Percentiles rank a stretch among this genome's conserved stretches.
phyloP scores from a whole-genome alignment of 768 basidiomycete genomes.

The Suillus americanus region DNA sequence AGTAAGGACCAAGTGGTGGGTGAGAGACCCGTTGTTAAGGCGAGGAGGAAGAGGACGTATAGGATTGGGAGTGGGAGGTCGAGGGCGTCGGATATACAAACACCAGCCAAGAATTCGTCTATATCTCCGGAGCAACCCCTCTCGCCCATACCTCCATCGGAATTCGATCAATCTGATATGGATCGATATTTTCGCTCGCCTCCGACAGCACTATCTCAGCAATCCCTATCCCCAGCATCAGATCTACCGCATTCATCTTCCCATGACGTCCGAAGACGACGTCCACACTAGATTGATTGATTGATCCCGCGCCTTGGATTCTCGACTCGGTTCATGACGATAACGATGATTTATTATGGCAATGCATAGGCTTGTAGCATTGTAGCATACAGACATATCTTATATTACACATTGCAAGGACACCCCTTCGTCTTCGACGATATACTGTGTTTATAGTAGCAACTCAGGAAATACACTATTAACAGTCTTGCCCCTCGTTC shows the following conservation, averaged over 20 bases:
- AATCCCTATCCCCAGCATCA: neutral
- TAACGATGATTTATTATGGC: neutral
- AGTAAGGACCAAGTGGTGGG: conserved; percentile 31
- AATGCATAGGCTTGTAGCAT: conserved; percentile 1
- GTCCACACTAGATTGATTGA: conserved; percentile 13
- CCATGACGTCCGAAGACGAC: conserved; percentile 24
- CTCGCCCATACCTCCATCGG: conserved; percentile 42
- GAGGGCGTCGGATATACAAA: neutral
- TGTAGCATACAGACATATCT: conserved; percentile 1
- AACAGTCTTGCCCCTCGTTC: no score
- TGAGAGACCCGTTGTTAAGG: conserved; percentile 64
- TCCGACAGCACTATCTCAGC: neutral
- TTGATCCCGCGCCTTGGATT: neutral
- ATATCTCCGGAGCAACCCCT: conserved; percentile 14
- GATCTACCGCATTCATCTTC: neutral
- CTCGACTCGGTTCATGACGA: neutral
- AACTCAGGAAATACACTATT: no score
- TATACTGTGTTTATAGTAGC: no score
- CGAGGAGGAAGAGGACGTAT: conserved; percentile 73
- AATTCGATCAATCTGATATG: conserved; percentile 71
- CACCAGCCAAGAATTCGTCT: no score
- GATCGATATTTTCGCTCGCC: conserved; percentile 64
- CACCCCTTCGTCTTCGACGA: no score
- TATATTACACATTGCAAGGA: neutral
- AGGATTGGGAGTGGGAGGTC: conserved; percentile 42